A percentile compares a stretch with the other conserved stretches of the same genome.
phyloP scores from a whole-genome alignment of 495 filamentous ascomycete genomes.

The Cladorrhinum samala region DNA sequence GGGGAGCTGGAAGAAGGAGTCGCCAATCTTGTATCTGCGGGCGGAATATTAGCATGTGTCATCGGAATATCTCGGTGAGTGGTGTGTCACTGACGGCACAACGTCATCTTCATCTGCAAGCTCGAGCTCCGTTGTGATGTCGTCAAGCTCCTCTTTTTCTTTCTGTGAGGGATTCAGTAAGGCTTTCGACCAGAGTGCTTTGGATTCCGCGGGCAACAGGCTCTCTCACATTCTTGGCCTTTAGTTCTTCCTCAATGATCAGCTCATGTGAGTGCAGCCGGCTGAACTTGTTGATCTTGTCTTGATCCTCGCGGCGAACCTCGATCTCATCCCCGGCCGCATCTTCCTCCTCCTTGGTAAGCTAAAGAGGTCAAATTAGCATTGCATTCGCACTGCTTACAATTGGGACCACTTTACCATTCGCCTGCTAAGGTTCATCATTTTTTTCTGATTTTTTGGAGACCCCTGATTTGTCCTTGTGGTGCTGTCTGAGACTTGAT shows the following conservation, averaged over 20 bases:
- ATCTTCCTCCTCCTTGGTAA: slow-evolving; percentile 86
- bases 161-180: slow-evolving; percentile 54
- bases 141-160: slow-evolving; percentile 95
- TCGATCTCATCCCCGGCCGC: slow-evolving; percentile 72
- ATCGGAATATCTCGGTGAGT: not conserved
- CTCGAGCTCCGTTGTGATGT: slow-evolving; percentile 84
- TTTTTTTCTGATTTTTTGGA: not conserved
- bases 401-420: no score
- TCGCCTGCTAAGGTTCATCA: slow-evolving; percentile 34
- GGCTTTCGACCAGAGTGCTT: no score
- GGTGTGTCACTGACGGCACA: slow-evolving; percentile 59
- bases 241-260: slow-evolving; percentile 71
- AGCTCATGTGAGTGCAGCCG: slow-evolving; percentile 83
- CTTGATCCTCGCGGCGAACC: slow-evolving; percentile 92
- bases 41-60: slow-evolving; percentile 11
- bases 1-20: slow-evolving; percentile 85
- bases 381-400: no score
- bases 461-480: not conserved
- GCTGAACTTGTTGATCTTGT: slow-evolving; percentile 98
- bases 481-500: slow-evolving; percentile 1
- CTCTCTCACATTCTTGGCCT: slow-evolving; percentile 65
- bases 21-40: slow-evolving; percentile 87
- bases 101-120: slow-evolving; percentile 92
- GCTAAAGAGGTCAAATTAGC: slow-evolving; percentile 45
- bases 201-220: not conserved